A percentile compares a stretch with the other conserved stretches of the same genome.
These are phyloP conservation scores for Neurospora sp. DNA, from an alignment of 495 filamentous ascomycete genomes.

Conservation along the genomic window DNA sequence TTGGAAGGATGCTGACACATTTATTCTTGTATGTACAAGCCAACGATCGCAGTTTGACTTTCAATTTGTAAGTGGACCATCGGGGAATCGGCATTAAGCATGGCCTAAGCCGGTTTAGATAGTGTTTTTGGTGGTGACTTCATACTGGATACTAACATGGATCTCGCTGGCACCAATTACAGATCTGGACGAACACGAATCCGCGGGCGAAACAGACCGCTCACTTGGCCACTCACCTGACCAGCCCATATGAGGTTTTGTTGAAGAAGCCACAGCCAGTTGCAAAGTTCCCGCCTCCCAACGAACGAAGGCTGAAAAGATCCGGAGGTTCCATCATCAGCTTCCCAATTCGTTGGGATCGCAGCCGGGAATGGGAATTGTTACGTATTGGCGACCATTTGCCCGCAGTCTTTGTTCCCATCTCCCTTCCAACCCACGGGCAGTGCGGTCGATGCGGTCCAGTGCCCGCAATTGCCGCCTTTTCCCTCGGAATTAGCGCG, in stretches of 20 bases:
- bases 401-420: not conserved
- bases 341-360: not conserved
- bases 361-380: not conserved
- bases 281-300: not conserved
- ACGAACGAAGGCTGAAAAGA: not conserved
- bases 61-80: not conserved
- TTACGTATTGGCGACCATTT: not conserved
- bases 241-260: not conserved
- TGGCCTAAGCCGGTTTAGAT: not conserved
- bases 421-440: not conserved
- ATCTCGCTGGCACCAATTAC: not conserved
- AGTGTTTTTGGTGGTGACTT: not conserved
- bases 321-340: not conserved
- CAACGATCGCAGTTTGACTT: not conserved
- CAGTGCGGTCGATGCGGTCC: not conserved
- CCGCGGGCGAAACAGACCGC: not conserved
- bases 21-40: not conserved
- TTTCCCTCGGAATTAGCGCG: not conserved
- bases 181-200: not conserved
- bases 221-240: not conserved
- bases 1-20: not conserved
- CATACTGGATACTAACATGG: not conserved
- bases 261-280: not conserved
- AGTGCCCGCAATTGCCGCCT: not conserved
- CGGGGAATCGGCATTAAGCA: not conserved